Base-by-base conservation (phyloP, 768 basidiomycete species). In the Phanerochaete carnosa region DNA sequence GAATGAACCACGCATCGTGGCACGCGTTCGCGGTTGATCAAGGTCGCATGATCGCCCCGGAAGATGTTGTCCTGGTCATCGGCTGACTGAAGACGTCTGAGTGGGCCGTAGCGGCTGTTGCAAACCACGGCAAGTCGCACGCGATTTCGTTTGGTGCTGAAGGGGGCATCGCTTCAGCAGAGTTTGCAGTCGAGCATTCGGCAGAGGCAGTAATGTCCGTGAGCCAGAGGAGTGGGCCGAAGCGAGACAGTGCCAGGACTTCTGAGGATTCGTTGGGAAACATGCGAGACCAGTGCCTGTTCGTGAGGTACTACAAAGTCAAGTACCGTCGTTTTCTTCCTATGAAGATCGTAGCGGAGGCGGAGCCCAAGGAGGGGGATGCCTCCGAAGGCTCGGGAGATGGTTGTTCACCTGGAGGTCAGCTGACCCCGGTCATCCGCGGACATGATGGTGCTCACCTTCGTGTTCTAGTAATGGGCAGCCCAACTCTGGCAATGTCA, bases 231-330 rank as follows among this genome's bases (percentile, higher is more conserved):
- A 49, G 32, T 15, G 57, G 57, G 5, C 57, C 57, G 30, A 46
- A 32, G 43, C 57, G 8, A 47, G 45, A 13, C 37, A n/a, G n/a
- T n/a, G 43, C 39, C 22, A n/a, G 12, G 1, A 5, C 22, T n/a
- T n/a, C n/a, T 19, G n/a, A 26, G 16, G 22, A 9, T n/a, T n/a
- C 11, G 19, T 39, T 22, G 22, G 55, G 22, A 22, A 3, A 11
- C 32, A 13, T 22, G 26, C 29, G 45, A 4, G 58, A 63, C 47
- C 62, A 63, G 22, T 63, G 62, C 37, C 53, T 63, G 8, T 63
- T 63, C 53, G 54, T 63, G 1, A 35, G 47, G 29, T 63, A 63
- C 39, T 58, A 55, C 45, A 62, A 59, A 45, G 23, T 53, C 13
- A 62, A 62, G 30, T 26, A 25, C 8, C 57, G 57, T 11, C 51